Conservation (phyloP, 345 rosid species). For the Cardamine resedifolia region DNA sequence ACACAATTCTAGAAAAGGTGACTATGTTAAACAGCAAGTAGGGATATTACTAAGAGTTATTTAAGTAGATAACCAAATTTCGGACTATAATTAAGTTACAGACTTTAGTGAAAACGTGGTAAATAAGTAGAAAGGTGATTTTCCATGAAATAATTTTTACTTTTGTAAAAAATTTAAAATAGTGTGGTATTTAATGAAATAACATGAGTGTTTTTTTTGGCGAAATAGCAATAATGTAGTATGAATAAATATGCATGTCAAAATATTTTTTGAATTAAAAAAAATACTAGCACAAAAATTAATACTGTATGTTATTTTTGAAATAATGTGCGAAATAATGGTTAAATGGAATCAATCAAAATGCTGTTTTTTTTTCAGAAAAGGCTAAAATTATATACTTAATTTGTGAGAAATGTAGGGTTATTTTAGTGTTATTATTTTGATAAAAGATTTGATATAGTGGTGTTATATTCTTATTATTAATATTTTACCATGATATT, state of each 20-base stretch:
- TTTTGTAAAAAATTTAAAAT: too few species aligned
- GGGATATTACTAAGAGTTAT: neutral
- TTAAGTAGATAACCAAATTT: neutral
- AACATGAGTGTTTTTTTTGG: neutral
- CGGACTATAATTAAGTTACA: neutral
- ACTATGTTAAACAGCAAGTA: neutral
- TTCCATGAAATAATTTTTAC: too few species aligned
- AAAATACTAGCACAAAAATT: too few species aligned
- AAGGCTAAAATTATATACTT: neutral
- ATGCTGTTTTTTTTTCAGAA: neutral
- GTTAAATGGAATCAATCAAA: neutral
- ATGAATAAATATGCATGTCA: neutral
- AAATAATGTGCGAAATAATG: neutral
- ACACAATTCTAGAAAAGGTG: neutral
- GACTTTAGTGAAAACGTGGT: neutral
- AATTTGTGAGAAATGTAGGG: neutral
- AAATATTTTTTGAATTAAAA: too few species aligned
- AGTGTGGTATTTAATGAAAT: neutral
- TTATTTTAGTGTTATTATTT: neutral
- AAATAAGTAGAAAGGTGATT: too few species aligned
- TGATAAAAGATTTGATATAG: neutral
- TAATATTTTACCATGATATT: neutral
- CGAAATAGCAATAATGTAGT: neutral
- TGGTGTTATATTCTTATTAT: neutral
- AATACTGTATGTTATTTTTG: neutral